Percentiles rank a stretch among this genome's conserved stretches.
Evolutionary conservation across 1,139 yeast species (phyloP).

Genomic region (Pichia sp.): DNA sequence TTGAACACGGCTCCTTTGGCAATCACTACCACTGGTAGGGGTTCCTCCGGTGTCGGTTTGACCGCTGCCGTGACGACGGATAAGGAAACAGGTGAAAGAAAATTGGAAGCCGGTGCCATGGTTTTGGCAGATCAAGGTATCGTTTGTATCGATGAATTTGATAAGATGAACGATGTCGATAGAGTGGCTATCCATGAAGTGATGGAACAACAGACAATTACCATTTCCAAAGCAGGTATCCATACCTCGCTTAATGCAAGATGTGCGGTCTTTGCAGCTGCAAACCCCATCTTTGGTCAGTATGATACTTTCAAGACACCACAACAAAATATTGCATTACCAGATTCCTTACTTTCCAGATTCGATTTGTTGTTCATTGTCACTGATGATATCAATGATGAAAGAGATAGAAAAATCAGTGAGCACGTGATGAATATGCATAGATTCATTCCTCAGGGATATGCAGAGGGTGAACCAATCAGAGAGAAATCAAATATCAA

Average conservation of each 20-base stretch:
- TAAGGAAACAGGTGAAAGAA: conserved; percentile 93
- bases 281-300: conserved; percentile 96
- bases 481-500: conserved; percentile 67
- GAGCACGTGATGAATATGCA: conserved; percentile 96
- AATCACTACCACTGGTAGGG: conserved; percentile 98
- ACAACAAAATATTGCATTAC: conserved; percentile 91
- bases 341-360: conserved; percentile 94
- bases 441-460: conserved; percentile 81
- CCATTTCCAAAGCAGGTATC: conserved; percentile 97
- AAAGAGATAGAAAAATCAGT: conserved; percentile 77
- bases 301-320: conserved; percentile 96
- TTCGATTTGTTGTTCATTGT: conserved; percentile 93
- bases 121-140: conserved; percentile 96
- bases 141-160: conserved; percentile 98
- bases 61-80: conserved; percentile 98
- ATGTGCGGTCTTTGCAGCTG: conserved; percentile 97
- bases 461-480: conserved; percentile 90
- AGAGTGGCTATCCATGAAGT: conserved; percentile 99
- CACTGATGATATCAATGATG: conserved; percentile 88
- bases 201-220: conserved; percentile 99
- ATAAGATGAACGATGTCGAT: conserved; percentile 94
- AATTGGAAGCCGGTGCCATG: conserved; percentile 99
- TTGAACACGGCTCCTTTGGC: conserved; percentile 92
- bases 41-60: conserved; percentile 98
- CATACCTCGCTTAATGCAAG: conserved; percentile 96